A percentile compares a stretch with the other conserved stretches of the same genome.
These are phyloP conservation scores for Ascochyta fabae DNA, from an alignment of 2,329 filamentous ascomycete species.

Conservation along the genomic window DNA sequence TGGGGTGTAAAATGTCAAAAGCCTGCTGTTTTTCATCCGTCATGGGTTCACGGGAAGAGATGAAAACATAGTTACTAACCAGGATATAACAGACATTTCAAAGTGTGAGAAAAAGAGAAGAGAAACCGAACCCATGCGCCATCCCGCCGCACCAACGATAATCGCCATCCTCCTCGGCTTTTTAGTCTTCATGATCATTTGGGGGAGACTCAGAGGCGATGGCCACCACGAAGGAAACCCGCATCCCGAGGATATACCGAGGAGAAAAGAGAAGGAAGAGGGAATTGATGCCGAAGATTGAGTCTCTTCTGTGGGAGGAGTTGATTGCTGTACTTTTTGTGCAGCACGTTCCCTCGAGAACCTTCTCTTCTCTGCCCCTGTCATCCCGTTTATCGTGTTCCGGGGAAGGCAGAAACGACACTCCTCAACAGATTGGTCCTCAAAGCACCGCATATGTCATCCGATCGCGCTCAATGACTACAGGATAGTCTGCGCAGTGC, in stretches of 20 bases:
- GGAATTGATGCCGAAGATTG: background rate
- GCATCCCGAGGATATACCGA: constrained; percentile 40
- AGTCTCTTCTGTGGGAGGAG: background rate
- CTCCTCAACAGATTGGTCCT: too few species aligned
- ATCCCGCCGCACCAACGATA: constrained; percentile 44
- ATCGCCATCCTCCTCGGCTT: constrained; percentile 43
- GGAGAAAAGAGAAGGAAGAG: constrained; percentile 20
- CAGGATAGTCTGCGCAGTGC: too few species aligned
- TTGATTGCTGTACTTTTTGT: background rate
- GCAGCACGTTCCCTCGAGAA: background rate
- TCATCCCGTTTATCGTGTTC: background rate
- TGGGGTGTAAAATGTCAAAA: too few species aligned
- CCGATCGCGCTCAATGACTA: too few species aligned
- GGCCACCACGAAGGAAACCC: constrained; percentile 49
- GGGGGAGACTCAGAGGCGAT: constrained; percentile 30
- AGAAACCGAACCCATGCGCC: constrained; percentile 34
- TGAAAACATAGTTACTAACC: too few species aligned
- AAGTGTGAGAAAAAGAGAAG: background rate
- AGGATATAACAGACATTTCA: too few species aligned
- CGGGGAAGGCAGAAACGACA: background rate
- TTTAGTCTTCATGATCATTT: constrained; percentile 36
- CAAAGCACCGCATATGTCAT: too few species aligned
- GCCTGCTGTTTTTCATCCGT: too few species aligned
- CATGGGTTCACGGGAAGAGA: too few species aligned
- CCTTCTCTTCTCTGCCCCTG: background rate